A percentile compares a stretch with the other conserved stretches of the same genome.
phyloP scores from a whole-genome alignment of 495 filamentous ascomycete genomes.

The Tuber magnatum region DNA sequence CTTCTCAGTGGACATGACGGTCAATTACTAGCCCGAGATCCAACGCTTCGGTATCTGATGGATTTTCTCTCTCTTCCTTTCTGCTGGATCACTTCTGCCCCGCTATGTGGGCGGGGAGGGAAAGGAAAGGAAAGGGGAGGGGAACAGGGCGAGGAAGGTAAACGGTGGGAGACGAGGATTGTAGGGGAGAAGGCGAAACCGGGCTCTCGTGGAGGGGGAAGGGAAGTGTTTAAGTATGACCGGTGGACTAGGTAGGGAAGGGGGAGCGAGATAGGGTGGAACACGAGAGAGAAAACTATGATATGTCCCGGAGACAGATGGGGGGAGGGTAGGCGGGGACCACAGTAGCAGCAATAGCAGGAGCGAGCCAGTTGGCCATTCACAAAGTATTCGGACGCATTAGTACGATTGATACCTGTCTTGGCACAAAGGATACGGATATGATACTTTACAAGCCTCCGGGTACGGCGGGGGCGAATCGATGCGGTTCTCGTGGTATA shows the following conservation, averaged over 20 bases:
- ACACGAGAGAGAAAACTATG: not conserved
- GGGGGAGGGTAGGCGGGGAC: not conserved
- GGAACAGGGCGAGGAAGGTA: not conserved
- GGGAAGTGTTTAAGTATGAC: not conserved
- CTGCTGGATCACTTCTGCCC: not conserved
- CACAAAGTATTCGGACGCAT: not conserved
- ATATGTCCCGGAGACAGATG: not conserved
- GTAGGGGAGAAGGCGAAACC: not conserved
- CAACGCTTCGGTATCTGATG: not conserved
- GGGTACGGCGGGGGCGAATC: not conserved
- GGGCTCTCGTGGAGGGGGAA: not conserved
- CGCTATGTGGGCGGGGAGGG: not conserved
- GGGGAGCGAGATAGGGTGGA: not conserved
- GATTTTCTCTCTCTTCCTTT: not conserved
- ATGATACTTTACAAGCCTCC: not conserved
- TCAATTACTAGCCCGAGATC: not conserved
- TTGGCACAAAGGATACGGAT: not conserved
- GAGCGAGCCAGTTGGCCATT: not conserved
- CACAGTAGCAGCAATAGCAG: not conserved
- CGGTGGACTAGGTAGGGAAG: not conserved
- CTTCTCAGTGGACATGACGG: conserved; percentile 24
- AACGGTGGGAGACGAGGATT: not conserved
- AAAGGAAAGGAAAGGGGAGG: not conserved
- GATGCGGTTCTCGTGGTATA: not conserved
- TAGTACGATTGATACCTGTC: not conserved